Evolutionary conservation across 1,139 yeast genomes (phyloP).

Genomic region (Suhomyces guaymorum): DNA sequence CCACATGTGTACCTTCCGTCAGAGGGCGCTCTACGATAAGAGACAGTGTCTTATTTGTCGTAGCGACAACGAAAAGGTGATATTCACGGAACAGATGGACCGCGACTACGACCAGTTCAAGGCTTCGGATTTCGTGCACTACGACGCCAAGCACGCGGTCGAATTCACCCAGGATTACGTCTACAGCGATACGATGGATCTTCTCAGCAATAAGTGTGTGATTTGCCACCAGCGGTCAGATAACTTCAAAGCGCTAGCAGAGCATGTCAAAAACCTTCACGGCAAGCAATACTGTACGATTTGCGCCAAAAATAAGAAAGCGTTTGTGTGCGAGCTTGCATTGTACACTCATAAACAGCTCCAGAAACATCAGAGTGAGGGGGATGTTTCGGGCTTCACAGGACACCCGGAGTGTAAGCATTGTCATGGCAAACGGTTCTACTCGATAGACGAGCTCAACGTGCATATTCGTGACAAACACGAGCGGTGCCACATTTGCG

Average conservation of each 20-base stretch:
- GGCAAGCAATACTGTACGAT: conserved; percentile 67
- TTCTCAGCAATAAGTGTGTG: conserved; percentile 63
- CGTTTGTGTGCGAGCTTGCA: conserved; percentile 71
- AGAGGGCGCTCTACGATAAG: conserved; percentile 77
- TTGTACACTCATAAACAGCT: conserved; percentile 64
- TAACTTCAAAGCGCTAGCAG: conserved; percentile 58
- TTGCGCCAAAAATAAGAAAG: conserved; percentile 74
- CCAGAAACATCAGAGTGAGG: conserved; percentile 67
- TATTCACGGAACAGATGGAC: conserved; percentile 55
- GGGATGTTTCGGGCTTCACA: conserved; percentile 64
- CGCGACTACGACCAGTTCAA: conserved; percentile 42
- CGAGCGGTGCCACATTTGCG: conserved; percentile 90
- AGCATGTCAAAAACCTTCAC: conserved; percentile 67
- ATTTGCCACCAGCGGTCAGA: conserved; percentile 45
- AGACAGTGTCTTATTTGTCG: conserved; percentile 80
- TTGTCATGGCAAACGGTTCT: conserved; percentile 73
- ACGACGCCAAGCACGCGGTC: conserved; percentile 49
- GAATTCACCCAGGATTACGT: conserved; percentile 52
- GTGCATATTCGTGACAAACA: conserved; percentile 82
- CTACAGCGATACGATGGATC: conserved; percentile 43
- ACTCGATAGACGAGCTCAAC: conserved; percentile 85
- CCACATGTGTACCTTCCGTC: conserved; percentile 78
- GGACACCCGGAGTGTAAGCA: conserved; percentile 93
- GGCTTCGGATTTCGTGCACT: conserved; percentile 29
- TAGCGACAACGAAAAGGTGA: conserved; percentile 59